phyloP scores from a whole-genome alignment of 805 yeast genomes.

The Diddensiella transvaalensis region DNA sequence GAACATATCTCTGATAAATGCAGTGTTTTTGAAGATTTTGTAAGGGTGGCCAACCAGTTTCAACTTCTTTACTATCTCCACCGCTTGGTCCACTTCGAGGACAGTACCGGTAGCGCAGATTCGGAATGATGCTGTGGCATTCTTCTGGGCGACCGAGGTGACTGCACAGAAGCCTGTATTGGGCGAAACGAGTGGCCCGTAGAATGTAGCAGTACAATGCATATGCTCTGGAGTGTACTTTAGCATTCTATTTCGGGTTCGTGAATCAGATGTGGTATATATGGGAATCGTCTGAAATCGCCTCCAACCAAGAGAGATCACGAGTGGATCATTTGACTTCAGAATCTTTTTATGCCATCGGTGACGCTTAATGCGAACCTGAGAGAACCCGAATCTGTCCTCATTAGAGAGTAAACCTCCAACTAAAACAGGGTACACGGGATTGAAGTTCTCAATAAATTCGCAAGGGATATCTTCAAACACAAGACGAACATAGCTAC shows the following conservation, averaged over 20 bases:
- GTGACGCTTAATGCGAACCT: conserved; percentile 93
- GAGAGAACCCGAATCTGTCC: conserved; percentile 86
- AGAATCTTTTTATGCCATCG: conserved; percentile 98
- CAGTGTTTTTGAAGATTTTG: conserved; percentile 92
- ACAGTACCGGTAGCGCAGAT: conserved; percentile 97
- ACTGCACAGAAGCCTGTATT: conserved; percentile 97
- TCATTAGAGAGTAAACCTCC: conserved; percentile 93
- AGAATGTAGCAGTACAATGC: conserved; percentile 91
- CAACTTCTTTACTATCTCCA: conserved; percentile 91
- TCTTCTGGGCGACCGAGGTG: conserved; percentile 76
- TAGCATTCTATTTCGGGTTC: conserved; percentile 96
- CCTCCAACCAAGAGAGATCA: conserved; percentile 95
- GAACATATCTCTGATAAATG: conserved; percentile 96
- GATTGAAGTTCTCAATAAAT: conserved; percentile 80
- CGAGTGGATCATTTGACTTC: conserved; percentile 92
- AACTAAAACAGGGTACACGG: conserved; percentile 76
- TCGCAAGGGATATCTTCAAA: conserved; percentile 85
- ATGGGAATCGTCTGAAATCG: conserved; percentile 95
- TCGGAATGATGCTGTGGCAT: conserved; percentile 86
- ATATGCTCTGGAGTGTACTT: conserved; percentile 98
- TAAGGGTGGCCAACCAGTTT: conserved; percentile 93
- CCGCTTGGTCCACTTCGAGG: conserved; percentile 82
- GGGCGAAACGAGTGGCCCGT: conserved; percentile 96
- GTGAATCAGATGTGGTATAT: conserved; percentile 93
- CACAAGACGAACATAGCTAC: conserved; percentile 87